Conservation (phyloP, 805 yeast genomes). For the Brettanomyces naardenensis region DNA sequence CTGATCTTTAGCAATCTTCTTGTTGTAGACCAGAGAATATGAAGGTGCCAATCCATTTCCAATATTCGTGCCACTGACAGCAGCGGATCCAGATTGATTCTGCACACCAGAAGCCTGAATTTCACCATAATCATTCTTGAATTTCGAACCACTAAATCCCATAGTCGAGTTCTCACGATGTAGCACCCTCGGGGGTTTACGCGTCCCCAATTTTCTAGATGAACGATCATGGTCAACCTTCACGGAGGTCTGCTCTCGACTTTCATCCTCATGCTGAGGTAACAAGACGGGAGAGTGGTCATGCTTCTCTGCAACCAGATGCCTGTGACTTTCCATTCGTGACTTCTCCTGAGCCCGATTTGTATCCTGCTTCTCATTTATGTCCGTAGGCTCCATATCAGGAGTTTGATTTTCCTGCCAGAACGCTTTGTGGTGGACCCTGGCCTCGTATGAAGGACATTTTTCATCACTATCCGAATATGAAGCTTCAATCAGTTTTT, state of each 20-base stretch:
- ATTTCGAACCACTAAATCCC: slow-evolving; percentile 11
- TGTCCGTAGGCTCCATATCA: slow-evolving; percentile 1
- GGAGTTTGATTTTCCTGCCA: slow-evolving; percentile 15
- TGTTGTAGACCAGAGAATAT: slow-evolving; percentile 47
- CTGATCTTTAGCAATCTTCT: slow-evolving; percentile 35
- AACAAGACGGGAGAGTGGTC: neutral
- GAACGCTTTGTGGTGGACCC: slow-evolving; percentile 13
- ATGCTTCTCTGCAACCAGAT: neutral
- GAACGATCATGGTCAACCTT: neutral
- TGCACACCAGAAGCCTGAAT: slow-evolving; percentile 55
- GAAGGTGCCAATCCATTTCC: slow-evolving; percentile 59
- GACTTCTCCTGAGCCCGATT: neutral
- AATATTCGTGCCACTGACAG: slow-evolving; percentile 20
- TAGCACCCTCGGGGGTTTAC: neutral
- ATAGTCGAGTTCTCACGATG: slow-evolving; percentile 3
- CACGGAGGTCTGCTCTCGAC: neutral
- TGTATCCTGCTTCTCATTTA: neutral
- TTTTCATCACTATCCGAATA: slow-evolving; percentile 7
- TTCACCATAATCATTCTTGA: slow-evolving; percentile 38
- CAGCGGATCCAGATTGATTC: slow-evolving; percentile 28
- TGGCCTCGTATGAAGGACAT: slow-evolving; percentile 15
- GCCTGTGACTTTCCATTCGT: neutral
- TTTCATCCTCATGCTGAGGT: neutral
- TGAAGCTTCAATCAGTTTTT: slow-evolving; percentile 21
- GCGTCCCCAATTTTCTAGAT: neutral